A percentile compares a stretch with the other conserved stretches of the same genome.
Conservation (phyloP, 2,329 filamentous ascomycete species). For the Zymoseptoria ardabiliae region DNA sequence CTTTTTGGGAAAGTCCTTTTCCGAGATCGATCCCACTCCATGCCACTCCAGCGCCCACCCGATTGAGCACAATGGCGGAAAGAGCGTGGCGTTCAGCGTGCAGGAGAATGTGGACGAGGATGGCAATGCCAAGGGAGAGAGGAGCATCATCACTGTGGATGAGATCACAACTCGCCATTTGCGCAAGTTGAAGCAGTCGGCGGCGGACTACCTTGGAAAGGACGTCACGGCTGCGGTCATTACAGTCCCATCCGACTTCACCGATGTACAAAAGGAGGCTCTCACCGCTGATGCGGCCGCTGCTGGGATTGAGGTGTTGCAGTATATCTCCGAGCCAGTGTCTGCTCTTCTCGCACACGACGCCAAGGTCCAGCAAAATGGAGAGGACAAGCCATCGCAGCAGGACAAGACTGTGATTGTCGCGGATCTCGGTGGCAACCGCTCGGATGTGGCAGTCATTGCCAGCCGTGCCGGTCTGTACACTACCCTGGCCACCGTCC, state of each 20-base stretch:
- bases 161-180: slow-evolving; percentile 83
- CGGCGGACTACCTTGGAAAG: slow-evolving; percentile 87
- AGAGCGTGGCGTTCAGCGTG: slow-evolving; percentile 66
- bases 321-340: slow-evolving; percentile 86
- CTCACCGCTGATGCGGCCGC: slow-evolving; percentile 69
- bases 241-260: slow-evolving; percentile 89
- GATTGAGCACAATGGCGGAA: slow-evolving; percentile 58
- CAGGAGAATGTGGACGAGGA: slow-evolving; percentile 57
- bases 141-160: slow-evolving; percentile 65
- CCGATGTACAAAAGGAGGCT: slow-evolving; percentile 75
- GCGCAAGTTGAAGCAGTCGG: slow-evolving; percentile 70
- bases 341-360: slow-evolving; percentile 87
- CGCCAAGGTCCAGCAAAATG: slow-evolving; percentile 42
- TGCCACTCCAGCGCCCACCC: slow-evolving; percentile 92
- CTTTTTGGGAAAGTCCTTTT: slow-evolving; percentile 87
- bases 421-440: slow-evolving; percentile 84
- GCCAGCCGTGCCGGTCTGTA: slow-evolving; percentile 93
- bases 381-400: slow-evolving; percentile 60
- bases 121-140: slow-evolving; percentile 37
- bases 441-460: slow-evolving; percentile 84
- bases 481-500: slow-evolving; percentile 83
- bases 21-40: slow-evolving; percentile 91
- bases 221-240: slow-evolving; percentile 91
- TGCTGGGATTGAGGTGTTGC: slow-evolving; percentile 80
- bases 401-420: slow-evolving; percentile 87